Conservation (phyloP, 345 rosid genomes). For the Carallia brachiata region DNA sequence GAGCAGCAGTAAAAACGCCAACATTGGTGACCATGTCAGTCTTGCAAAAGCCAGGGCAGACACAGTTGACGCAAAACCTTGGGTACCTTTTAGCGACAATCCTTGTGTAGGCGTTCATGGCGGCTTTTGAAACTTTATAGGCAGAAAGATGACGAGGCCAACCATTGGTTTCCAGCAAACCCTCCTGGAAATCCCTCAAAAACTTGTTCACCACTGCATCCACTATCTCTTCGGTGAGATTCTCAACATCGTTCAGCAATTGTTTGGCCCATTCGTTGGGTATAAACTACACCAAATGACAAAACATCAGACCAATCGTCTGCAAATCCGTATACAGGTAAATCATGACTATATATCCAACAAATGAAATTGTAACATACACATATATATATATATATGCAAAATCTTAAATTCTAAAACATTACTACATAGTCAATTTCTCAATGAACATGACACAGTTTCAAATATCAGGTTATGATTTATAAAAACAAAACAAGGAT, state of each 20-base stretch:
- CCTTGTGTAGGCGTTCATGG: constrained; percentile 36
- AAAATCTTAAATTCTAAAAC: too few species aligned
- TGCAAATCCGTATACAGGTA: not conserved
- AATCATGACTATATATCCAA: not conserved
- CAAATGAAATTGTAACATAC: too few species aligned
- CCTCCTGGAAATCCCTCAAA: constrained; percentile 31
- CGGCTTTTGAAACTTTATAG: constrained; percentile 28
- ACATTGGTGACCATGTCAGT: constrained; percentile 30
- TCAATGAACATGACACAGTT: too few species aligned
- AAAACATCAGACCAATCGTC: not conserved
- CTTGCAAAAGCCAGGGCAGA: constrained; percentile 37
- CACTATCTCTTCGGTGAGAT: constrained; percentile 31
- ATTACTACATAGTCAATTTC: too few species aligned
- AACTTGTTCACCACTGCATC: constrained; percentile 27
- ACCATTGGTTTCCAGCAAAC: constrained; percentile 24
- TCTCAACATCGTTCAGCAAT: constrained; percentile 21
- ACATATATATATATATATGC: too few species aligned
- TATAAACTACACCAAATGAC: constrained; percentile 20
- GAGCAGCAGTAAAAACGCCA: constrained; percentile 21
- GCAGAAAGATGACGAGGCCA: constrained; percentile 36
- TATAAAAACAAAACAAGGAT: too few species aligned
- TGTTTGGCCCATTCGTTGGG: constrained; percentile 25
- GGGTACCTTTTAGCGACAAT: constrained; percentile 37
- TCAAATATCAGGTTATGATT: too few species aligned
- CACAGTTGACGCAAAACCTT: constrained; percentile 25